Conservation (phyloP, 208 protist genomes). For the Blechomonas ayalai region DNA sequence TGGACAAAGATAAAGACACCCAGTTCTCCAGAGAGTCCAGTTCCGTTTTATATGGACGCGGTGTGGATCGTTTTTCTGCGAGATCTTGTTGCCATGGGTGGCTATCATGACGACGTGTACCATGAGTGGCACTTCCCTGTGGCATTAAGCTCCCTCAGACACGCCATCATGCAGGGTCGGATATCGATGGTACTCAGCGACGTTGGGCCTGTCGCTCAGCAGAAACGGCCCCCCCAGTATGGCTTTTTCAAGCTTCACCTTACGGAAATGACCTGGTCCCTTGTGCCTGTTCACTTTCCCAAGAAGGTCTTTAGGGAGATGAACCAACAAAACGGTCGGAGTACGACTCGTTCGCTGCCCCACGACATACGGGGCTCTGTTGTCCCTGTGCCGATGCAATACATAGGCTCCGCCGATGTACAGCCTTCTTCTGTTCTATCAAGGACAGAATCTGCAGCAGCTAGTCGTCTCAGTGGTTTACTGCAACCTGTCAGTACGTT, state of each 20-base stretch:
- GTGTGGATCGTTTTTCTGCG: conserved; percentile 61
- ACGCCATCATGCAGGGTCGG: neutral
- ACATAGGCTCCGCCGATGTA: no score
- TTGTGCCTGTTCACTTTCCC: conserved; percentile 55
- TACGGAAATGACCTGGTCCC: conserved; percentile 66
- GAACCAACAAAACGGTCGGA: no score
- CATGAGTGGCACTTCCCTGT: conserved; percentile 78
- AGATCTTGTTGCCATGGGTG: conserved; percentile 39
- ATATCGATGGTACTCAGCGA: no score
- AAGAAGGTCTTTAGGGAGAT: conserved; percentile 9
- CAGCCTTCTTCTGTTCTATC: no score
- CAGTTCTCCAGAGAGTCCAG: conserved; percentile 58
- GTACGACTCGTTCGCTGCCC: no score
- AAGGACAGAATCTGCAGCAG: no score
- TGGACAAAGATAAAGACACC: conserved; percentile 66
- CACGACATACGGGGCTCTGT: no score
- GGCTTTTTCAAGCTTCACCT: conserved; percentile 68
- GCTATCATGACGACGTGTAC: conserved; percentile 49
- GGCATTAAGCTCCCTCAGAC: neutral
- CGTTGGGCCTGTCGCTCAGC: no score
- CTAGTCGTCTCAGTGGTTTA: no score
- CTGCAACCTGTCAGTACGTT: no score
- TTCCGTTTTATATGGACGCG: conserved; percentile 64
- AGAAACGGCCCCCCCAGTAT: no score
- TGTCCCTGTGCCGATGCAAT: no score